phyloP scores from a whole-genome alignment of 2,329 filamentous ascomycete genomes.

The Aspergillus viridinutans region DNA sequence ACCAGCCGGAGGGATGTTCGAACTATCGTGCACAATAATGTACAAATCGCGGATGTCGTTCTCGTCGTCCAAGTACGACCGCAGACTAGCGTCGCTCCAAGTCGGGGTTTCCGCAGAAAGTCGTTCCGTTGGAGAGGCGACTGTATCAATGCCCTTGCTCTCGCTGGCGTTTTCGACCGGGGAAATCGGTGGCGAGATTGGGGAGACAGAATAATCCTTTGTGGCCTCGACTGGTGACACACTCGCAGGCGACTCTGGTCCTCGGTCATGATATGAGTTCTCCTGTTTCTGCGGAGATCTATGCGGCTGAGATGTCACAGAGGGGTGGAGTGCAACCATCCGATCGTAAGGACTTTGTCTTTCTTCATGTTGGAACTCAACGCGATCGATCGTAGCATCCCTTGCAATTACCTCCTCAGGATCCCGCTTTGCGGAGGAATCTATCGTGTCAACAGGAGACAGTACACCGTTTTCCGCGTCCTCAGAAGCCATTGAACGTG shows the following conservation, averaged over 20 bases:
- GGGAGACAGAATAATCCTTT: constrained; percentile 57
- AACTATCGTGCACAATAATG: constrained; percentile 88
- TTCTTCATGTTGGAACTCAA: constrained; percentile 12
- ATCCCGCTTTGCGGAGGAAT: constrained; percentile 22
- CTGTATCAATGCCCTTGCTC: constrained; percentile 33
- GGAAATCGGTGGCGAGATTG: constrained; percentile 59
- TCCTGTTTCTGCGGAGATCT: constrained; percentile 21
- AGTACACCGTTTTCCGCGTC: constrained; percentile 13
- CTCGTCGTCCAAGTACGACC: constrained; percentile 86
- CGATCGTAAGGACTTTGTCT: constrained; percentile 6
- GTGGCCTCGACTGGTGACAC: constrained; percentile 56
- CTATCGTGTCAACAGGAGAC: constrained; percentile 18
- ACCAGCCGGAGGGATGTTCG: constrained; percentile 70
- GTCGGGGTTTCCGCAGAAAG: constrained; percentile 56
- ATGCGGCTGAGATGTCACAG: constrained; percentile 28
- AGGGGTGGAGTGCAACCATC: constrained; percentile 10
- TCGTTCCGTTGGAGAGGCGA: constrained; percentile 52
- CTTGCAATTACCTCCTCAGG: constrained; percentile 13
- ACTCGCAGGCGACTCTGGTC: constrained; percentile 66
- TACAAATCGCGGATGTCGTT: constrained; percentile 86
- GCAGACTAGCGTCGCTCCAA: constrained; percentile 83
- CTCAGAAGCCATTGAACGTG: constrained; percentile 17
- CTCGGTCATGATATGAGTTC: constrained; percentile 39
- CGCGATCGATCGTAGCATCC: constrained; percentile 18
- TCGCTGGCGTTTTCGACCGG: constrained; percentile 27